phyloP scores from a whole-genome alignment of 2,329 filamentous ascomycete genomes.

The Uncinocarpus reesii region DNA sequence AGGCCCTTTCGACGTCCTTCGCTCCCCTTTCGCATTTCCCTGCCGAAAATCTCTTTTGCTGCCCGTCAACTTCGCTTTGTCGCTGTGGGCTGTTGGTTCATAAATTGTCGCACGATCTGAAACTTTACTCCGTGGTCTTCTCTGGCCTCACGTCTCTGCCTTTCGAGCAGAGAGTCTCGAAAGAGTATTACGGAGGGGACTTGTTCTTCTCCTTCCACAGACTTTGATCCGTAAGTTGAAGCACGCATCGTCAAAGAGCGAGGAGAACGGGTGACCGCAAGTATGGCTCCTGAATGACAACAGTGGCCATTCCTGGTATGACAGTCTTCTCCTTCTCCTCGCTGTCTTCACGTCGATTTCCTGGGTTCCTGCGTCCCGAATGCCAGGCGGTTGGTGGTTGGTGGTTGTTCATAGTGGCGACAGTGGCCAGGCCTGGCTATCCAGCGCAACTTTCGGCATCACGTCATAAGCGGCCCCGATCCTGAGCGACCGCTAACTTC shows the following conservation, averaged over 20 bases:
- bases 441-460: not conserved
- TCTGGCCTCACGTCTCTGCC: no score
- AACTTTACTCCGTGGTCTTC: no score
- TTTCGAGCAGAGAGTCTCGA: no score
- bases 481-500: not conserved
- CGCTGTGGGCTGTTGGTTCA: no score
- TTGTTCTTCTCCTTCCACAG: no score
- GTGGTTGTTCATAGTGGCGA: slow-evolving; percentile 6
- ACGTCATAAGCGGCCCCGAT: slow-evolving; percentile 6
- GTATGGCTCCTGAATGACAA: slow-evolving; percentile 2
- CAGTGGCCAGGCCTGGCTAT: slow-evolving; percentile 9
- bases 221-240: not conserved
- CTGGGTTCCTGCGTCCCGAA: not conserved
- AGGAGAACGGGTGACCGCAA: not conserved
- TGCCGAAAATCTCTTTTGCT: slow-evolving; percentile 4
- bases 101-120: no score
- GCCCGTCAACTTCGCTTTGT: no score
- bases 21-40: not conserved
- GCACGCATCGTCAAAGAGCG: not conserved
- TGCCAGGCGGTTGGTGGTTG: not conserved
- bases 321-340: not conserved
- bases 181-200: no score
- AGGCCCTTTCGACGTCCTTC: no score
- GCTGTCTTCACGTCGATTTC: not conserved
- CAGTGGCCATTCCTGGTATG: not conserved